A percentile compares a stretch with the other conserved stretches of the same genome.
These are phyloP conservation scores for Papiliotrema flavescens DNA, from an alignment of 1,284 basidiomycete species.

Conservation along the genomic window DNA sequence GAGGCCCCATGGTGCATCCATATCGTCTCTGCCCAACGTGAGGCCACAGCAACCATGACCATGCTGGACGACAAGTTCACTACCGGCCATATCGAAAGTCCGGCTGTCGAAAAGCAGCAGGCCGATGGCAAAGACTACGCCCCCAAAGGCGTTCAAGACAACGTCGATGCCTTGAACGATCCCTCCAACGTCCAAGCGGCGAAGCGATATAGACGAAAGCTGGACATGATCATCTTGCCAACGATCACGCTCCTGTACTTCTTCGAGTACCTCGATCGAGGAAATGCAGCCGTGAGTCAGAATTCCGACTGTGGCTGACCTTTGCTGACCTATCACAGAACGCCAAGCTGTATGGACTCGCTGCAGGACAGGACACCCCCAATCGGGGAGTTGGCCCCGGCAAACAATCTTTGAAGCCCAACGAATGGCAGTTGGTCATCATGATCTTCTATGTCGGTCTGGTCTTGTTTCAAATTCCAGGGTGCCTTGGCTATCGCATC, in stretches of 20 bases:
- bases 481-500: neutral
- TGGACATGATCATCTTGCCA: slow-evolving; percentile 2
- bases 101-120: neutral
- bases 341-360: slow-evolving; percentile 29
- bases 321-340: slow-evolving; percentile 8
- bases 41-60: too few relatives aligned
- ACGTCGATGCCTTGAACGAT: neutral
- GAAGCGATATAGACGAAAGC: neutral
- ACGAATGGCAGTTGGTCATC: neutral
- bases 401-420: neutral
- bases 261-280: slow-evolving; percentile 11
- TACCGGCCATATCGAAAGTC: neutral
- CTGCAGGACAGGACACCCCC: neutral
- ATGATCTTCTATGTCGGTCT: neutral
- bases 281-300: slow-evolving; percentile 10
- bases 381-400: neutral
- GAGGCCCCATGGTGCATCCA: too few relatives aligned
- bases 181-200: neutral
- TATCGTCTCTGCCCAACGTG: too few relatives aligned
- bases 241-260: slow-evolving; percentile 1
- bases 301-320: too few relatives aligned
- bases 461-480: neutral
- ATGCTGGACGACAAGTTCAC: neutral
- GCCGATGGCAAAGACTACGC: neutral
- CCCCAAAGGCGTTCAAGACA: neutral